These are phyloP conservation scores for Gynochthodes officinalis DNA, from an alignment of 257 asterid species.

Conservation along the genomic window DNA sequence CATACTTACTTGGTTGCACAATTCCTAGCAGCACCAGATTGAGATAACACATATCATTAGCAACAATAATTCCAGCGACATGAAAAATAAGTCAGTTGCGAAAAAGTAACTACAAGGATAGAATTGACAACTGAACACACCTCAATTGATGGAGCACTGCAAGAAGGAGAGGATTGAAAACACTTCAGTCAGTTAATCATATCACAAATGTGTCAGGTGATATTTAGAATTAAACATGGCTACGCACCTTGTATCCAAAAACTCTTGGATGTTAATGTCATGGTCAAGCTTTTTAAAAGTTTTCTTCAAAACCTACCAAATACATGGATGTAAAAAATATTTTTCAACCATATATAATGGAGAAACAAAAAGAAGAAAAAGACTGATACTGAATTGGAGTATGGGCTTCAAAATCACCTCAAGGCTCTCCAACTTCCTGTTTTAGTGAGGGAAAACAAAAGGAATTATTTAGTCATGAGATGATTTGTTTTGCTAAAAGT, in stretches of 20 bases:
- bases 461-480: conserved; percentile 14
- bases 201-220: background rate
- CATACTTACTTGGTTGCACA: conserved; percentile 47
- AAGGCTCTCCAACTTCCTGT: conserved; percentile 94
- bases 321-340: conserved; percentile 15
- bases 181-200: background rate
- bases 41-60: conserved; percentile 5
- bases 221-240: background rate
- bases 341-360: conserved; percentile 7
- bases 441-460: conserved; percentile 7
- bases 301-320: conserved; percentile 62
- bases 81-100: background rate
- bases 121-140: conserved; percentile 28
- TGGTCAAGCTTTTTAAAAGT: conserved; percentile 83
- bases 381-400: conserved; percentile 4
- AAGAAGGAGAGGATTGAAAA: conserved; percentile 21
- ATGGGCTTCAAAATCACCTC: conserved; percentile 52
- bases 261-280: conserved; percentile 75
- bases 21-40: conserved; percentile 50
- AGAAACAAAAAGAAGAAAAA: conserved; percentile 7
- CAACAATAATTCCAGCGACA: background rate
- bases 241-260: conserved; percentile 66
- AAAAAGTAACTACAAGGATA: background rate
- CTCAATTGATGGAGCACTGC: conserved; percentile 76
- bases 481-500: background rate